These are phyloP conservation scores for Zoysia pacifica DNA, from an alignment of 176 grass and related monocot genomes.

Conservation along the genomic window DNA sequence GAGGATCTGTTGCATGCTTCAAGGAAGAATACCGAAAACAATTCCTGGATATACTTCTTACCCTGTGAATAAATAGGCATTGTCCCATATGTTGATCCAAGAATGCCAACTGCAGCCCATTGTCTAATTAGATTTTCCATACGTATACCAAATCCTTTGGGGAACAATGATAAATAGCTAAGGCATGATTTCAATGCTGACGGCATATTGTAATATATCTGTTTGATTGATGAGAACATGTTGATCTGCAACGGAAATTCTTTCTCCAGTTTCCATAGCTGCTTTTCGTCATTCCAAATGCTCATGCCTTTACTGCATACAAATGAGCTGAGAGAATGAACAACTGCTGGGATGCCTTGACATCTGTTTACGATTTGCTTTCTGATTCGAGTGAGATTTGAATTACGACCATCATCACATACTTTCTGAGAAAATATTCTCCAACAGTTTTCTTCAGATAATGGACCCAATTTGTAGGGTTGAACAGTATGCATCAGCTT, in stretches of 20 bases:
- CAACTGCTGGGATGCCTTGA: constrained; percentile 8
- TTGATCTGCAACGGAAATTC: constrained; percentile 2
- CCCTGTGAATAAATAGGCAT: constrained; percentile 7
- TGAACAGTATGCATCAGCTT: constrained; percentile 5
- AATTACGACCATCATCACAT: not conserved
- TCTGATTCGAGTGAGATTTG: not conserved
- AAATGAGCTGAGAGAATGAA: constrained; percentile 23
- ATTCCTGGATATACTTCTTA: constrained; percentile 11
- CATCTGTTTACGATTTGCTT: not conserved
- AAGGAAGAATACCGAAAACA: constrained; percentile 21
- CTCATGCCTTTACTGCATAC: not conserved
- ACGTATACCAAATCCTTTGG: constrained; percentile 14
- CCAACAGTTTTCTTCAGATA: constrained; percentile 38
- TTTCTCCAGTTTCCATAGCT: constrained; percentile 12
- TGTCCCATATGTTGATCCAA: constrained; percentile 5
- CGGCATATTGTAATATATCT: constrained; percentile 19
- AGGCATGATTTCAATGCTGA: constrained; percentile 36
- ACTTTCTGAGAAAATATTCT: constrained; percentile 20
- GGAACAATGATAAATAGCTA: constrained; percentile 23
- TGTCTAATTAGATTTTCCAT: constrained; percentile 3
- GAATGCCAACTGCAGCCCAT: constrained; percentile 32
- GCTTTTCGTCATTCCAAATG: not conserved
- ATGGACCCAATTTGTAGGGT: constrained; percentile 2
- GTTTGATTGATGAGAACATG: constrained; percentile 9
- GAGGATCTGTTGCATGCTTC: not conserved